Evolutionary conservation across 371 early-diverging fungal genomes (phyloP), one percentile per base, ranked within the genome.

Genomic region (Mucor lusitanicus): DNA sequence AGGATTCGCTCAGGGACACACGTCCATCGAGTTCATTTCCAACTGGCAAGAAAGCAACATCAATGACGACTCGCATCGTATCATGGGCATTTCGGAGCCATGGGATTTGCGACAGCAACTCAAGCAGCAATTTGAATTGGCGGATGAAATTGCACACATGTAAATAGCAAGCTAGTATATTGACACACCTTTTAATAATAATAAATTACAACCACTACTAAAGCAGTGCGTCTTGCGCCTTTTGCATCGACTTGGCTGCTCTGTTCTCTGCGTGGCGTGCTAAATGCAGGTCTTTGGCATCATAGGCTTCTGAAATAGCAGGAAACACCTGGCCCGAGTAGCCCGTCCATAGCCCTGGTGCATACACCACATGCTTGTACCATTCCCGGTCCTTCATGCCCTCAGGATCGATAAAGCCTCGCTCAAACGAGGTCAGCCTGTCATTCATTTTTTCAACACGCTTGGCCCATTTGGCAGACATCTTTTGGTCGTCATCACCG

Each of bases 301-400:
- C 85, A 3, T 80, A 57, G 11, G 84, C 81, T 23, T 87, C 89
- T 3, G 74, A 71, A 37, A 88, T 76, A 3, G 77, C 81, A 21
- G 89, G 87, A 61, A 88, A 85, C 1, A 75, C 69, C 65, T 84
- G 85, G 11, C 82, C 64, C 1, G 75, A 76, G 50, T 87, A 83
- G 21, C 85, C 88, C 11, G 80, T 72, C 84, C 84, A 83, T 9
- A 81, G 71, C 3, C 85, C 82, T 7, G 90, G 90, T 1, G 87
- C 84, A 62, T 85, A 82, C 9, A 90, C 63, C 3, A 83, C 79
- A 56, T 90, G 91, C 50, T 88, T 86, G 67, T 81, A 89, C 91
- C 91, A 90, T 21, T 75, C 69, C 25, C 88, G 84, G 0, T 81
- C 81, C 7, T 73, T 75, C 12, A 88, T 77, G 37, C 90, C 90